Evolutionary conservation across 306 rosid genomes (phyloP).

Genomic region (Gillenia trifoliata): DNA sequence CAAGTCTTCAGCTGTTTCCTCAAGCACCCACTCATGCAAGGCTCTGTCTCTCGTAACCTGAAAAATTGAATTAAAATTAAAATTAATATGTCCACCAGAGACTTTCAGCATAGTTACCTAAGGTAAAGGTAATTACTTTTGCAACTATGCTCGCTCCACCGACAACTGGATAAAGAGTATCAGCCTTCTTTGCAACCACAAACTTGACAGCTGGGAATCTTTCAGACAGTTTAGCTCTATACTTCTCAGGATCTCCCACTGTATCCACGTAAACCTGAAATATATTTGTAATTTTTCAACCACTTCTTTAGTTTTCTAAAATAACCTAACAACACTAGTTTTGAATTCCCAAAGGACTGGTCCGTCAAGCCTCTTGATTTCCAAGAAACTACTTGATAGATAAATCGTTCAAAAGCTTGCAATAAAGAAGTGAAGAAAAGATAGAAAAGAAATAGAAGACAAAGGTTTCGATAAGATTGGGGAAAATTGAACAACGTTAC

Average conservation of each 20-base stretch:
- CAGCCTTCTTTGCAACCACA: constrained; percentile 97
- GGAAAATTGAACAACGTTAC: neutral
- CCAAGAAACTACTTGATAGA: neutral
- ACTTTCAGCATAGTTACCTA: neutral
- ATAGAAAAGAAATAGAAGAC: neutral
- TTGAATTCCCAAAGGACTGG: neutral
- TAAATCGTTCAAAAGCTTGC: neutral
- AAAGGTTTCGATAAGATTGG: neutral
- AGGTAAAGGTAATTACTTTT: constrained; percentile 45
- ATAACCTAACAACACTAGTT: neutral
- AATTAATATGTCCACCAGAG: neutral
- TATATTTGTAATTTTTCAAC: constrained; percentile 1
- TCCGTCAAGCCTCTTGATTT: neutral
- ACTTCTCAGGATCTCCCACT: constrained; percentile 88
- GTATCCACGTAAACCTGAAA: constrained; percentile 89
- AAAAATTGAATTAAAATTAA: constrained; percentile 10
- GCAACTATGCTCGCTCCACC: constrained; percentile 97
- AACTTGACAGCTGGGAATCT: constrained; percentile 68
- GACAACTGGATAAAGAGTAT: constrained; percentile 94
- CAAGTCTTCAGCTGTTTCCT: constrained; percentile 77
- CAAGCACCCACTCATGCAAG: constrained; percentile 73
- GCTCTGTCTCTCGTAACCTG: constrained; percentile 92
- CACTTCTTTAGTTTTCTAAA: neutral
- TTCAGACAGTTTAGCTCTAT: constrained; percentile 59
- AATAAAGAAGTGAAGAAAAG: neutral